These are phyloP conservation scores for Cytospora paraplurivora DNA, from an alignment of 2,329 filamentous ascomycete genomes.

Conservation along the genomic window DNA sequence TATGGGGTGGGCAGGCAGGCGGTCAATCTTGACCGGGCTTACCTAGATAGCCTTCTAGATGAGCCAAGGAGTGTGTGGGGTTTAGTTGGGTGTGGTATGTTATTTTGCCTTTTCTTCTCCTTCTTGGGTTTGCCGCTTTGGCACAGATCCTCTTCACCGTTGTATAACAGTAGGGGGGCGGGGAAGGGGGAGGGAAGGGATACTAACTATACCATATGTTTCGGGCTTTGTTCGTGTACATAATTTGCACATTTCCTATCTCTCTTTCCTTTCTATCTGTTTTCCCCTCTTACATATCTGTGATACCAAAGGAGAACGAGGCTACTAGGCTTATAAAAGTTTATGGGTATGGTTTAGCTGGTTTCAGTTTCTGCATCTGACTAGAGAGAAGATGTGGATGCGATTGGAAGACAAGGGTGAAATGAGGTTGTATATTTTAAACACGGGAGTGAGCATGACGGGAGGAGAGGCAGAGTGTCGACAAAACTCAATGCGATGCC, in stretches of 20 bases:
- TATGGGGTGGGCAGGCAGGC: conserved; percentile 11
- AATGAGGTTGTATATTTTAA: conserved; percentile 7
- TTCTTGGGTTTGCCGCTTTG: neutral
- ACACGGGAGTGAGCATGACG: neutral
- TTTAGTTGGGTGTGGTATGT: neutral
- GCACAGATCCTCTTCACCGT: neutral
- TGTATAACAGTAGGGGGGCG: conserved; percentile 4
- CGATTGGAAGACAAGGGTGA: neutral
- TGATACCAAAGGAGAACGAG: conserved; percentile 21
- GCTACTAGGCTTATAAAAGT: conserved; percentile 18
- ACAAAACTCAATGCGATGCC: neutral
- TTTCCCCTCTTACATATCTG: conserved; percentile 14
- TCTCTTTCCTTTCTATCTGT: conserved; percentile 8
- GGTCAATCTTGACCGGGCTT: conserved; percentile 16
- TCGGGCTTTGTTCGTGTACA: conserved; percentile 15
- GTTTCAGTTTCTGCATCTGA: conserved; percentile 1
- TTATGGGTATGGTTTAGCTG: conserved; percentile 18
- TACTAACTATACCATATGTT: neutral
- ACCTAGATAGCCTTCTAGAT: conserved; percentile 8
- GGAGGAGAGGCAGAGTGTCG: neutral
- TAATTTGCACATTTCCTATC: conserved; percentile 13
- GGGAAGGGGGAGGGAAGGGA: neutral
- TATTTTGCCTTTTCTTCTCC: neutral
- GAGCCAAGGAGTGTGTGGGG: conserved; percentile 13
- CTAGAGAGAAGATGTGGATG: neutral